Evolutionary conservation across 805 yeast genomes (phyloP).

Genomic region (Candida pseudofarinosa): DNA sequence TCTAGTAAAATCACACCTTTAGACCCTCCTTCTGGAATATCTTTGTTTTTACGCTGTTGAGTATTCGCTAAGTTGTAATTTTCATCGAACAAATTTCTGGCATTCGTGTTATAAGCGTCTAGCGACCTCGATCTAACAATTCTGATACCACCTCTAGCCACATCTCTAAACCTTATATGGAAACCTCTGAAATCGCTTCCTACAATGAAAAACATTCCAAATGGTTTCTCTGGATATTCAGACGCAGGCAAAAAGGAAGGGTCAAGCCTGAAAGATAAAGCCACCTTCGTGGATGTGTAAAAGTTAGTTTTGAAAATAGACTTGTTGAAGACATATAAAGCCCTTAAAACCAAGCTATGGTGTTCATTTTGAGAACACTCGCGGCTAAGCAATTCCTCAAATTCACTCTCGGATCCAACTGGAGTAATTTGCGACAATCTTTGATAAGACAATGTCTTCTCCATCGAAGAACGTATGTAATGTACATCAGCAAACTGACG

Average conservation of each 20-base stretch:
- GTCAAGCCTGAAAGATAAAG: constrained; percentile 85
- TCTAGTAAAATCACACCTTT: constrained; percentile 92
- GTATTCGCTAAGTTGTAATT: constrained; percentile 94
- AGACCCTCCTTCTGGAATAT: constrained; percentile 98
- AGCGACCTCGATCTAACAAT: constrained; percentile 81
- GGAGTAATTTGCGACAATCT: constrained; percentile 76
- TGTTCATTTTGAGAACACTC: constrained; percentile 79
- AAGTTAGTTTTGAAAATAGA: constrained; percentile 90
- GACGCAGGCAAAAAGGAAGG: constrained; percentile 78
- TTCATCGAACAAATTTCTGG: constrained; percentile 89
- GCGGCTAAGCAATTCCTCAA: constrained; percentile 60
- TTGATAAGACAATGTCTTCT: constrained; percentile 81
- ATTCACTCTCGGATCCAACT: constrained; percentile 70
- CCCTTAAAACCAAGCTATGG: constrained; percentile 72
- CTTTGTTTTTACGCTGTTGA: constrained; percentile 95
- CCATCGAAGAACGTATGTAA: constrained; percentile 67
- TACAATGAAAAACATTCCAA: constrained; percentile 91
- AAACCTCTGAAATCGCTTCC: constrained; percentile 97
- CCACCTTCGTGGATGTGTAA: constrained; percentile 90
- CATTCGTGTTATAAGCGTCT: constrained; percentile 82
- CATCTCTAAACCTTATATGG: constrained; percentile 94
- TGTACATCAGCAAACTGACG: constrained; percentile 90
- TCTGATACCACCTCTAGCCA: constrained; percentile 97
- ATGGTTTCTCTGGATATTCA: constrained; percentile 92
- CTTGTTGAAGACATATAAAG: constrained; percentile 79